These are phyloP conservation scores for Endothia cerciana DNA, from an alignment of 2,329 filamentous ascomycete genomes.

Conservation along the genomic window DNA sequence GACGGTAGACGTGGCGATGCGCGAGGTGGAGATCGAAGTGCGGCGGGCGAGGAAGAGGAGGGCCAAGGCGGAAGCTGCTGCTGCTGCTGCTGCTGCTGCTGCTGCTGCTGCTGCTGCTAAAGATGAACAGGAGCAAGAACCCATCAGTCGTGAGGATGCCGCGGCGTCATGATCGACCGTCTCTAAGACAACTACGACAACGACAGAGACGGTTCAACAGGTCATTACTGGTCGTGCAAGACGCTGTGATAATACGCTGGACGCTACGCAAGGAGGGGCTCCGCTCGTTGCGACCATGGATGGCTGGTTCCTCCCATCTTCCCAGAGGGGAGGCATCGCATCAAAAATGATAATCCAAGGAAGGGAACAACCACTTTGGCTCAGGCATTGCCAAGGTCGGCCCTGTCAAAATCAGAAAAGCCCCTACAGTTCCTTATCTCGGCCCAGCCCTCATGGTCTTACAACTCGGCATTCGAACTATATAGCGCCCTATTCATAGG, in stretches of 20 bases:
- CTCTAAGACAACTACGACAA: not conserved
- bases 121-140: constrained; percentile 6
- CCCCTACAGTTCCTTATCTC: no score
- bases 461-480: no score
- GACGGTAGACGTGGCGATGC: constrained; percentile 63
- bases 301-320: not conserved
- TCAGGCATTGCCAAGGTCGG: no score
- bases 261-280: not conserved
- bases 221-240: not conserved
- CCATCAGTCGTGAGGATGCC: constrained; percentile 5
- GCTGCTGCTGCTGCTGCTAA: not conserved
- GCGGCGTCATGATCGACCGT: constrained; percentile 16
- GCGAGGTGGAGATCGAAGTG: constrained; percentile 69
- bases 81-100: constrained; percentile 24
- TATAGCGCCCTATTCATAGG: no score
- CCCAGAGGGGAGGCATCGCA: not conserved
- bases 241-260: not conserved
- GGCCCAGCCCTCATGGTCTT: no score
- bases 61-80: constrained; percentile 49
- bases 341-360: no score
- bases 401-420: no score
- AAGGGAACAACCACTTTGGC: not conserved
- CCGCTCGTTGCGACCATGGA: not conserved
- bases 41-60: constrained; percentile 62
- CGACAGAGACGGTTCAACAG: not conserved